A percentile compares a stretch with the other conserved stretches of the same genome.
Conservation (phyloP, 2,329 filamentous ascomycete species). For the Monosporascus ibericus region DNA sequence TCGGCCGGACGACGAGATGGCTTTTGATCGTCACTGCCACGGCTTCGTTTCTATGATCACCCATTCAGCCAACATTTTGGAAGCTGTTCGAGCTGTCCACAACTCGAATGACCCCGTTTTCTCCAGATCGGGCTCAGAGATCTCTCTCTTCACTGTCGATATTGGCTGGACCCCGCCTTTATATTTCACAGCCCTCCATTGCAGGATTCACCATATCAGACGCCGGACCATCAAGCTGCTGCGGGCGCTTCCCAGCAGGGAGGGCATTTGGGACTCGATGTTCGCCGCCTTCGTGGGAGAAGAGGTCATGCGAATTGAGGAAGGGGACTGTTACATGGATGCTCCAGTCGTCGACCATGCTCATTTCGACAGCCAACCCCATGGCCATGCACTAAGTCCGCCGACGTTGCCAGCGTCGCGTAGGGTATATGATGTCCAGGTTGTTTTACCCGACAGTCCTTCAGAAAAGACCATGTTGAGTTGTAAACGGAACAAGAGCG, state of each 20-base stretch:
- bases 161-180: conserved; percentile 39
- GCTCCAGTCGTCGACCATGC: no score
- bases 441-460: no score
- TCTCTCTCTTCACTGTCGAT: conserved; percentile 31
- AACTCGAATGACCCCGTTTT: neutral
- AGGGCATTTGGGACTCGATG: conserved; percentile 36
- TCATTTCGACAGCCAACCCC: no score
- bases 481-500: neutral
- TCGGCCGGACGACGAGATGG: conserved; percentile 22
- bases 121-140: conserved; percentile 11
- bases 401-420: no score
- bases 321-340: conserved; percentile 18
- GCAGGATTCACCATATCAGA: conserved; percentile 35
- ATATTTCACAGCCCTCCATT: conserved; percentile 41
- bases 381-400: no score
- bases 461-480: neutral
- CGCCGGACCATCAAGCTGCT: conserved; percentile 20
- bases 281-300: conserved; percentile 25
- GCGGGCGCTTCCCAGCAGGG: conserved; percentile 14
- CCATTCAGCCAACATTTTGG: conserved; percentile 8
- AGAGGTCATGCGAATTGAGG: conserved; percentile 34
- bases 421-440: no score
- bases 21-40: conserved; percentile 29
- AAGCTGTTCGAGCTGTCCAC: neutral
- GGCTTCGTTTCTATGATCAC: conserved; percentile 28